These are phyloP conservation scores for Gossypium lobatum DNA, from an alignment of 441 rosid genomes.

Conservation along the genomic window DNA sequence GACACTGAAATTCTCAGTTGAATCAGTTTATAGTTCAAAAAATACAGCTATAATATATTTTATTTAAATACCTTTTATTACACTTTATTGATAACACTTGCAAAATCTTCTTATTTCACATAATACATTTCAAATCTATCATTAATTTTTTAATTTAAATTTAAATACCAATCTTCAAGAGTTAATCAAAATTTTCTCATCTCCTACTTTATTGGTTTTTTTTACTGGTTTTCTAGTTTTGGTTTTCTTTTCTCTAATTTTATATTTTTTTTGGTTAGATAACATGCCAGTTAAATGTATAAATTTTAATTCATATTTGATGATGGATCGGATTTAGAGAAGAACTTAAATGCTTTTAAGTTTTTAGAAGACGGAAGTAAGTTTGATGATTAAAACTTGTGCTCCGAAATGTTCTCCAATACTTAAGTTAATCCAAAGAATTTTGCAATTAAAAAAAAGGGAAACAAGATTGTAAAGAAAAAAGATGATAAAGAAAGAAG, in stretches of 20 bases:
- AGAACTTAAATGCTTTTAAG: background rate
- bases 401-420: too few relatives aligned
- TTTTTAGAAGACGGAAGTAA: background rate
- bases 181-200: background rate
- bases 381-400: too few relatives aligned
- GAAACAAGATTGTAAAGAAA: too few relatives aligned
- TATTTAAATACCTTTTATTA: background rate
- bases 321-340: background rate
- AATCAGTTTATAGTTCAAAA: background rate
- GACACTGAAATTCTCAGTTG: background rate
- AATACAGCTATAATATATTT: background rate
- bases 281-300: too few relatives aligned
- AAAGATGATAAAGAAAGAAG: too few relatives aligned
- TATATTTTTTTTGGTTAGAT: too few relatives aligned
- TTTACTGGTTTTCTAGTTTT: too few relatives aligned
- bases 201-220: background rate
- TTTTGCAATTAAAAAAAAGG: too few relatives aligned
- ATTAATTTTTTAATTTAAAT: too few relatives aligned
- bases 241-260: background rate
- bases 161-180: background rate
- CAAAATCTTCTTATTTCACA: background rate
- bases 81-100: background rate
- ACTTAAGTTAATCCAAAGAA: too few relatives aligned
- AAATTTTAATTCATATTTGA: background rate
- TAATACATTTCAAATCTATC: background rate